A percentile compares a stretch with the other conserved stretches of the same genome.
phyloP scores from a whole-genome alignment of 306 rosid genomes.

The Cercis canadensis region DNA sequence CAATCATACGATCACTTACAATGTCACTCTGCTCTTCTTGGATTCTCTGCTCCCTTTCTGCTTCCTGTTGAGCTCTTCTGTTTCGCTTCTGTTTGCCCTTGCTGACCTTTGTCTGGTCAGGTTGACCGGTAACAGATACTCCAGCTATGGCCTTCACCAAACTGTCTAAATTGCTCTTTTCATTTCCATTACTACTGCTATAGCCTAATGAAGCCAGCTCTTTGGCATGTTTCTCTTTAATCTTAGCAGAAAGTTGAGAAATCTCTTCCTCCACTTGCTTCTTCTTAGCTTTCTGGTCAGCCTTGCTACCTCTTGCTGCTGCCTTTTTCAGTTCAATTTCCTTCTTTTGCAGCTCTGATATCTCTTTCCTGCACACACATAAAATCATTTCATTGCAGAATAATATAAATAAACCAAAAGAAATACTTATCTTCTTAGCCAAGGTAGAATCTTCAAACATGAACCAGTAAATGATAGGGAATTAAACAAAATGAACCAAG shows the following conservation, averaged over 20 bases:
- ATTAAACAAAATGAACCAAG: background rate
- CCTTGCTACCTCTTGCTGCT: constrained; percentile 96
- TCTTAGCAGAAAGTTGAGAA: constrained; percentile 71
- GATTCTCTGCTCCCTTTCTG: constrained; percentile 86
- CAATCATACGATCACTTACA: constrained; percentile 74
- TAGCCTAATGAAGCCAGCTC: constrained; percentile 81
- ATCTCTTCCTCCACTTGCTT: constrained; percentile 95
- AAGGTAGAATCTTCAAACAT: constrained; percentile 15
- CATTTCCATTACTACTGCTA: constrained; percentile 52
- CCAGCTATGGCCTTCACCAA: constrained; percentile 93
- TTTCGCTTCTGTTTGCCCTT: constrained; percentile 76
- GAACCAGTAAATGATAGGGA: background rate
- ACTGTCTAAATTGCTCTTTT: constrained; percentile 67
- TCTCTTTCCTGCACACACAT: constrained; percentile 73
- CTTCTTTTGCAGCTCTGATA: constrained; percentile 73
- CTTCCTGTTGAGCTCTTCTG: constrained; percentile 83
- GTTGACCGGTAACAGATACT: constrained; percentile 65
- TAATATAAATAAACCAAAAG: constrained; percentile 25
- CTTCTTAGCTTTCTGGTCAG: constrained; percentile 90
- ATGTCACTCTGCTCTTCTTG: constrained; percentile 79
- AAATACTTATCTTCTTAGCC: constrained; percentile 1
- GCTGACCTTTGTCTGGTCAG: constrained; percentile 67
- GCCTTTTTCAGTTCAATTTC: constrained; percentile 81
- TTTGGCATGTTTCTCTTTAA: constrained; percentile 70
- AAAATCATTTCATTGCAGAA: constrained; percentile 13